These are phyloP conservation scores for Quambalaria eucalypti DNA, from an alignment of 1,284 basidiomycete species.

Conservation along the genomic window DNA sequence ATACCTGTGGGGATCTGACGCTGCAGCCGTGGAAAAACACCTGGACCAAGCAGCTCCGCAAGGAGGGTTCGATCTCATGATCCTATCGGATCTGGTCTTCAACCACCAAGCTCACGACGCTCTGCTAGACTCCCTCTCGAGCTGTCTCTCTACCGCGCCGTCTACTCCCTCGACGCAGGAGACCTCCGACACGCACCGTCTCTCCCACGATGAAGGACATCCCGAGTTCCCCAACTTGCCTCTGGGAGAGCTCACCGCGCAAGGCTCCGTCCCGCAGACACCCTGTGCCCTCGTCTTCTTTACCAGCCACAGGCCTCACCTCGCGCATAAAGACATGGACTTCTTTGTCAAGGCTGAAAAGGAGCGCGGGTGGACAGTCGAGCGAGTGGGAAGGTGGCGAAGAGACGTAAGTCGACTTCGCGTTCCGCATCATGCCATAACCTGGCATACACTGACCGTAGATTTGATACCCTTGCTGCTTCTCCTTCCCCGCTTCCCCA, in stretches of 20 bases:
- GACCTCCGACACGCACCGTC: not conserved
- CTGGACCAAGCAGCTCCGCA: conserved; percentile 29
- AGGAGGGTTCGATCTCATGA: conserved; percentile 63
- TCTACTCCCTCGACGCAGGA: not conserved
- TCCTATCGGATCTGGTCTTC: conserved; percentile 85
- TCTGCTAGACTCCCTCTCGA: conserved; percentile 66
- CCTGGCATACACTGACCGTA: not conserved
- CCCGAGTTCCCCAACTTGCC: not conserved
- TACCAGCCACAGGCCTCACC: conserved; percentile 74
- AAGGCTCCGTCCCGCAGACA: conserved; percentile 1
- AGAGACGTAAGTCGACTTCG: conserved; percentile 54
- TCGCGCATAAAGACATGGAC: conserved; percentile 71
- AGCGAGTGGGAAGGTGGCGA: conserved; percentile 60
- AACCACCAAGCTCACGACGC: conserved; percentile 68
- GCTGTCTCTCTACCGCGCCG: conserved; percentile 40
- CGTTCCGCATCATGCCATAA: not conserved
- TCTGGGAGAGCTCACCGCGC: conserved; percentile 6
- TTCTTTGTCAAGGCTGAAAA: conserved; percentile 66
- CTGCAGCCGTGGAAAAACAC: conserved; percentile 54
- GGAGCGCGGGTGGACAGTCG: conserved; percentile 62
- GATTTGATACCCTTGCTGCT: not conserved
- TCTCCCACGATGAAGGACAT: not conserved
- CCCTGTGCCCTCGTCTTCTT: conserved; percentile 76
- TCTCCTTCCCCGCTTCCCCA: conserved; percentile 46
- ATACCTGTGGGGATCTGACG: conserved; percentile 77